Evolutionary conservation across 73 alveolate genomes (phyloP).

Genomic region (Paramecium primaurelia): DNA sequence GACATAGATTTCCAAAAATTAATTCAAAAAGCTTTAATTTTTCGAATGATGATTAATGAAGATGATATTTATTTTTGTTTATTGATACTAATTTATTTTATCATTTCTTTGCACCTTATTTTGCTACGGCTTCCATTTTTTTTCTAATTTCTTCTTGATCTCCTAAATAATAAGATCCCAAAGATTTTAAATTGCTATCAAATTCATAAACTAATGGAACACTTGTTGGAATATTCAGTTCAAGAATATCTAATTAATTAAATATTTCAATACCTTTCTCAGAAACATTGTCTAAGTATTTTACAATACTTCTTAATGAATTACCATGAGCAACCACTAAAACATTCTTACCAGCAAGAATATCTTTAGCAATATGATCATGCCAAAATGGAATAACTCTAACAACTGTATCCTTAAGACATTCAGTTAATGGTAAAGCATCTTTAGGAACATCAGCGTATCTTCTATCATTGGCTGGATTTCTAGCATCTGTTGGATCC

Average conservation of each 20-base stretch:
- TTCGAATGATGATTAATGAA: not conserved
- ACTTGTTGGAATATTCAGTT: slow-evolving; percentile 90
- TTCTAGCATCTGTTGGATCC: slow-evolving; percentile 84
- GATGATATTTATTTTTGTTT: not conserved
- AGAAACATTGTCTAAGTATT: slow-evolving; percentile 91
- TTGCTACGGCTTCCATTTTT: slow-evolving; percentile 87
- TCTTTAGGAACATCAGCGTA: slow-evolving; percentile 83
- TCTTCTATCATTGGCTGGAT: slow-evolving; percentile 64
- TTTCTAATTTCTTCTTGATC: slow-evolving; percentile 73
- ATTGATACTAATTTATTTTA: not conserved
- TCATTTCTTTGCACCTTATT: slow-evolving; percentile 64
- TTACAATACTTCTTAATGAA: slow-evolving; percentile 96
- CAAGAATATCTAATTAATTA: slow-evolving; percentile 52
- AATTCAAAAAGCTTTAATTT: slow-evolving; percentile 31
- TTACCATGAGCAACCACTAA: slow-evolving; percentile 98
- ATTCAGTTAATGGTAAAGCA: slow-evolving; percentile 95
- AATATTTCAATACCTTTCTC: slow-evolving; percentile 78
- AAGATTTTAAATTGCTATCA: slow-evolving; percentile 89
- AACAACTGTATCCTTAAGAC: slow-evolving; percentile 83
- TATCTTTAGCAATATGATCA: slow-evolving; percentile 85
- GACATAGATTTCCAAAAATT: not conserved
- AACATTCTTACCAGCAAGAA: slow-evolving; percentile 85
- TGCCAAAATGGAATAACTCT: slow-evolving; percentile 97
- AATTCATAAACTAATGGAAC: slow-evolving; percentile 97
- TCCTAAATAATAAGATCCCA: slow-evolving; percentile 75